Evolutionary conservation across 225 moss, liverwort and hornwort genomes (phyloP).

Genomic region (Straminergon stramineum): DNA sequence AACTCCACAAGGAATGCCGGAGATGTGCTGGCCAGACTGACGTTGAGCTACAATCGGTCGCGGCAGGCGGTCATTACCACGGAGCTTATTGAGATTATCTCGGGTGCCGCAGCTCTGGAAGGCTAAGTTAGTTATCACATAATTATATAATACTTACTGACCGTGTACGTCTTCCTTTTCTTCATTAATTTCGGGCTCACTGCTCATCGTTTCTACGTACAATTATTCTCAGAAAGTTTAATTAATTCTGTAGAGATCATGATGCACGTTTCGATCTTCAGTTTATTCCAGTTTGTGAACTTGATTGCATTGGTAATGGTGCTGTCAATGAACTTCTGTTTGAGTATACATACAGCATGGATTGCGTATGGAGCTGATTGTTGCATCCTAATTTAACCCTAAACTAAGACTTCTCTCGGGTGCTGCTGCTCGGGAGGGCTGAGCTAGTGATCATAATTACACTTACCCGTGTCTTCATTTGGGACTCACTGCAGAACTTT

Average conservation of each 20-base stretch:
- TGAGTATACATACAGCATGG: neutral
- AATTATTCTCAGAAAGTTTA: no score
- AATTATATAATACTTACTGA: neutral
- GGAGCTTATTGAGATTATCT: conserved; percentile 60
- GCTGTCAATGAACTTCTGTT: neutral
- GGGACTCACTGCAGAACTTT: neutral
- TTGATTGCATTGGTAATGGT: no score
- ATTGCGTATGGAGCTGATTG: neutral
- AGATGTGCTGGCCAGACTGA: conserved; percentile 31
- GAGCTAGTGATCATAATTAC: neutral
- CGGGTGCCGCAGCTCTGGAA: conserved; percentile 51
- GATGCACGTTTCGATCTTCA: neutral
- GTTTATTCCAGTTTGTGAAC: neutral
- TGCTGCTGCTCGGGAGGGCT: conserved; percentile 33
- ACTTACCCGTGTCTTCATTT: neutral
- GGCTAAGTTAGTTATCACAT: neutral
- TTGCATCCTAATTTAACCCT: neutral
- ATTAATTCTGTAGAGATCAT: neutral
- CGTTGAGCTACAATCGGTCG: conserved; percentile 36
- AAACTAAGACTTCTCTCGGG: neutral
- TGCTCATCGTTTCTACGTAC: neutral
- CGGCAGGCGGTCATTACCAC: conserved; percentile 47
- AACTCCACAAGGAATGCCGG: conserved; percentile 38
- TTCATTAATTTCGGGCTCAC: neutral
- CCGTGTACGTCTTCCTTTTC: neutral